phyloP scores from a whole-genome alignment of 176 grass and related monocot species.

The Bromus sterilis region DNA sequence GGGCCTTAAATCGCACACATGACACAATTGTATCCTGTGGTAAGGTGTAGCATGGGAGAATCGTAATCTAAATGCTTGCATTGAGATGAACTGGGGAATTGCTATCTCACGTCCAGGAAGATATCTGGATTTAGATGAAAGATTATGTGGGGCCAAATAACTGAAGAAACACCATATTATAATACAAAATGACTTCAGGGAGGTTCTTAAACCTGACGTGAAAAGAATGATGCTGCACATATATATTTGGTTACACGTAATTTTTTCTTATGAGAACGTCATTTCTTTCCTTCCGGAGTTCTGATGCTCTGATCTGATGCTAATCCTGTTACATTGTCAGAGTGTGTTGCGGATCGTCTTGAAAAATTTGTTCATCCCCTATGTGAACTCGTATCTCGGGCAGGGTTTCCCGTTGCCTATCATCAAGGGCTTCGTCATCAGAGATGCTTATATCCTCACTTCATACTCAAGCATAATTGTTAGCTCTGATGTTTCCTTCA shows the following conservation, averaged over 20 bases:
- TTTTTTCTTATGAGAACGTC: not conserved
- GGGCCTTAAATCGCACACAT: not conserved
- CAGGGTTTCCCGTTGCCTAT: slow-evolving; percentile 69
- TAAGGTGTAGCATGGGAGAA: not conserved
- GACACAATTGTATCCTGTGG: not conserved
- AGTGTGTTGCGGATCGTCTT: slow-evolving; percentile 44
- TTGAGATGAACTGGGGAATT: not conserved
- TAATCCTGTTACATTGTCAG: slow-evolving; percentile 28
- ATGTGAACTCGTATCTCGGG: slow-evolving; percentile 61
- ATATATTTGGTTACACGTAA: not conserved
- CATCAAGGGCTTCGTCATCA: slow-evolving; percentile 63
- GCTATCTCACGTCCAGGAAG: not conserved
- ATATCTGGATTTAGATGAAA: not conserved
- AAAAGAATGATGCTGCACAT: not conserved
- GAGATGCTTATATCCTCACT: slow-evolving; percentile 61
- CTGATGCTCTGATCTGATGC: slow-evolving; percentile 18
- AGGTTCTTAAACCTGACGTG: not conserved
- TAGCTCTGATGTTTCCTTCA: slow-evolving; percentile 62
- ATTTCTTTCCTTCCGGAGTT: not conserved
- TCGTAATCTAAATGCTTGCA: not conserved
- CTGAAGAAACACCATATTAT: not conserved
- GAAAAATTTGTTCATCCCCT: slow-evolving; percentile 71
- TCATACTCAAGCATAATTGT: slow-evolving; percentile 54
- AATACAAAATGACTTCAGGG: not conserved
- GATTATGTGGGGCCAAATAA: not conserved